These are phyloP conservation scores for Exophiala sideris DNA, from an alignment of 2,329 filamentous ascomycete genomes.

Conservation along the genomic window DNA sequence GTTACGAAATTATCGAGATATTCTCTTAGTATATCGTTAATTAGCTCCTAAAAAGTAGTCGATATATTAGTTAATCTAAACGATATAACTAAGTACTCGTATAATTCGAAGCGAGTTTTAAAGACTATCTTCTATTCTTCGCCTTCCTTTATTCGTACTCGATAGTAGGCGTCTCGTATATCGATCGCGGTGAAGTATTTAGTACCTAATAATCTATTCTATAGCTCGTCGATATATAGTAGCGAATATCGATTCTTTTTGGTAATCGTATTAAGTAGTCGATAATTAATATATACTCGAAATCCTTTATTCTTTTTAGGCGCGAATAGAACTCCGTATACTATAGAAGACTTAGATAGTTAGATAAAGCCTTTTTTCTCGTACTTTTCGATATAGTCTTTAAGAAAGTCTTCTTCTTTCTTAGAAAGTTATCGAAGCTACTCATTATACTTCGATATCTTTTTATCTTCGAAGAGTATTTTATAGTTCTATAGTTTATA, in stretches of 20 bases:
- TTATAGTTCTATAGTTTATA: neutral
- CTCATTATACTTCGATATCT: neutral
- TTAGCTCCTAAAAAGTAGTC: conserved; percentile 2
- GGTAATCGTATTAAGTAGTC: neutral
- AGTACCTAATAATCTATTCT: neutral
- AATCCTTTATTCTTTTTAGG: neutral
- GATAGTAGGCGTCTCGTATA: conserved; percentile 11
- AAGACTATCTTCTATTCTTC: conserved; percentile 26
- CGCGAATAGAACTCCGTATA: neutral
- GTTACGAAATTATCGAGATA: conserved; percentile 17
- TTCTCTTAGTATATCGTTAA: conserved; percentile 12
- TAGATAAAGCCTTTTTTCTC: neutral
- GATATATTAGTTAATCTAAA: neutral
- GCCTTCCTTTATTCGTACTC: conserved; percentile 16
- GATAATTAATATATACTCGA: neutral
- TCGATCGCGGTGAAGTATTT: neutral
- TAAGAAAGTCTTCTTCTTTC: neutral
- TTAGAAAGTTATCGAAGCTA: too few relatives aligned
- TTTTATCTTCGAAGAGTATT: neutral
- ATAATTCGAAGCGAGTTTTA: conserved; percentile 14
- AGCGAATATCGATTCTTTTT: neutral
- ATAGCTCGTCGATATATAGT: neutral
- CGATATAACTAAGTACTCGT: conserved; percentile 1
- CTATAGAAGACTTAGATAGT: neutral
- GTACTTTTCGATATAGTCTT: neutral